Evolutionary conservation across 1,284 basidiomycete species (phyloP), one percentile per base, ranked within the genome.

Genomic region (Jaminaea rosea): DNA sequence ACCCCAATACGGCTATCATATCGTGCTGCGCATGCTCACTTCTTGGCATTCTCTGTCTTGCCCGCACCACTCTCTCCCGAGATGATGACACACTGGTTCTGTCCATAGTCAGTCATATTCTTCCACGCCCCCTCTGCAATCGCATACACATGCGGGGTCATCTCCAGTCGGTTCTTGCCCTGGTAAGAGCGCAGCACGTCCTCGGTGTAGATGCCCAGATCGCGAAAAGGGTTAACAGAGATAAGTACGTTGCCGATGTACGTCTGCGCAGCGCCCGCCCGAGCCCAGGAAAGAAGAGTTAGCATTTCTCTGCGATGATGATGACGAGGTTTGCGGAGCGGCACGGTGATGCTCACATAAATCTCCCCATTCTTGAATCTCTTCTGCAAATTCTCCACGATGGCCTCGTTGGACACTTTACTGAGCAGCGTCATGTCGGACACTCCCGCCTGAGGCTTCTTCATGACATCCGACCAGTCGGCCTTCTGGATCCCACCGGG

Each of bases 41-140:
- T 64, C 49, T 69, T 69, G 13, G 66, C 68, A 28, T 64, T 67
- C 52, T 68, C 67, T n/a, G 68, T 72, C 59, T 72, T 69, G 29
- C 69, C 65, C 15, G 68, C 69, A 28, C 67, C 67, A 10, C 90
- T 94, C 79, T 99, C 94, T 56, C 94, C 94, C 46, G 93, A 93
- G 71, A 99, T 99, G 77, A 99, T 99, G 52, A 99, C 93, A 76
- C 94, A 98, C 78, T 99, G 94, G 75, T 98, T 99, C 77, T 98
- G 93, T 75, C 93, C 86, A 78, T 99, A 97, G 26, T 91, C 89
- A 60, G 89, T 92, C 94, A 99, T 98, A 76, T 94, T 91, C 79
- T 98, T 98, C 79, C 97, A 98, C 10, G 91, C 85, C 50, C 86
- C 83, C 79, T 99, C 94, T 37, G 94, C 94, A 62, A 98, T 94